These are phyloP conservation scores for Wilcoxina mikolae DNA, from an alignment of 495 filamentous ascomycete genomes.

Conservation along the genomic window DNA sequence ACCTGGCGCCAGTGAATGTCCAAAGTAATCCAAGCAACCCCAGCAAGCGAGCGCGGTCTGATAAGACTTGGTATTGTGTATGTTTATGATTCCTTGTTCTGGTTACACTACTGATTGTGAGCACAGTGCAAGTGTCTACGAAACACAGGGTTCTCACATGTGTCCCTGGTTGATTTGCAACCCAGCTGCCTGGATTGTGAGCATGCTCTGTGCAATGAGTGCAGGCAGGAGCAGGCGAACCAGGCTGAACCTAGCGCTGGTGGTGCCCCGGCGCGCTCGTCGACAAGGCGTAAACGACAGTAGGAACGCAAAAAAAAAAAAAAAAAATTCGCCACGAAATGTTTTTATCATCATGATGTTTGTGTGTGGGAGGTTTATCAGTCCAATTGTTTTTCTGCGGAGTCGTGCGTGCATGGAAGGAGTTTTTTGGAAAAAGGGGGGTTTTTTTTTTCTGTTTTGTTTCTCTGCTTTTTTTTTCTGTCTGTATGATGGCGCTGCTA, in stretches of 20 bases:
- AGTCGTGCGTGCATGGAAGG: not conserved
- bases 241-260: not conserved
- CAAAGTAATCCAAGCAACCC: not conserved
- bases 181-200: constrained; percentile 5
- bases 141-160: not conserved
- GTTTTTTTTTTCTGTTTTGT: not conserved
- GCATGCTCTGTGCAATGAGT: not conserved
- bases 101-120: not conserved
- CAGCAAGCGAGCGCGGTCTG: not conserved
- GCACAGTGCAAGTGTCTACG: constrained; percentile 2
- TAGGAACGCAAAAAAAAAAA: not conserved
- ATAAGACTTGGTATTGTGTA: constrained; percentile 6
- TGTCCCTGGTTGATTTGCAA: not conserved
- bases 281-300: not conserved
- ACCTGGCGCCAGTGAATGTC: not conserved
- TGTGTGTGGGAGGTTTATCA: no score
- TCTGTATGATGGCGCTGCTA: no score
- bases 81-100: not conserved
- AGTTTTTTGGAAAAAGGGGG: not conserved
- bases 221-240: not conserved
- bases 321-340: no score
- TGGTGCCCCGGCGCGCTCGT: not conserved
- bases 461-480: not conserved
- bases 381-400: no score
- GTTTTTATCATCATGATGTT: no score